Conservation (phyloP, 169 alveolate genomes). For the Plasmodium gonderi region DNA sequence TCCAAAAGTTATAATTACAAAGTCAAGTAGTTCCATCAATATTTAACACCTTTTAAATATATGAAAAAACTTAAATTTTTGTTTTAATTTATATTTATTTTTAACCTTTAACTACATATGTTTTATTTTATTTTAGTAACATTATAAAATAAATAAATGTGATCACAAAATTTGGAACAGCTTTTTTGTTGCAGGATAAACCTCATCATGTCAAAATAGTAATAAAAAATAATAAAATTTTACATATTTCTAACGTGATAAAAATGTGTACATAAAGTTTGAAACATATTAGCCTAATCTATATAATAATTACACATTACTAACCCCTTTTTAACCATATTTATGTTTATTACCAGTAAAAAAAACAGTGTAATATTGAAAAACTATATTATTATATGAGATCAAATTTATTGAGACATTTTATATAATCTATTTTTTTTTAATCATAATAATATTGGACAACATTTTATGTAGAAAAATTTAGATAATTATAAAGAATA, state of each 20-base stretch:
- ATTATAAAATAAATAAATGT: neutral
- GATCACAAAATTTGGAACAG: neutral
- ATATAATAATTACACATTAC: neutral
- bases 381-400: neutral
- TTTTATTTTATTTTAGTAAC: neutral
- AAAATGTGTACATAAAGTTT: neutral
- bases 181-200: neutral
- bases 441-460: neutral
- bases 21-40: neutral
- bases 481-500: neutral
- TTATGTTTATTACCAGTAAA: neutral
- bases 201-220: neutral
- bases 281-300: neutral
- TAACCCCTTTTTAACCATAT: neutral
- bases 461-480: neutral
- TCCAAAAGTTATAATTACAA: neutral
- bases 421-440: neutral
- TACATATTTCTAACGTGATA: neutral
- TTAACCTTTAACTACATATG: neutral
- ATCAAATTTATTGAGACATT: neutral
- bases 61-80: neutral
- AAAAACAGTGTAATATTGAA: neutral
- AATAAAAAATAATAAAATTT: neutral
- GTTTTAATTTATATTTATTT: neutral
- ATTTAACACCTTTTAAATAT: neutral